These are phyloP conservation scores for Lithohypha guttulata DNA, from an alignment of 2,329 filamentous ascomycete species.

Conservation along the genomic window DNA sequence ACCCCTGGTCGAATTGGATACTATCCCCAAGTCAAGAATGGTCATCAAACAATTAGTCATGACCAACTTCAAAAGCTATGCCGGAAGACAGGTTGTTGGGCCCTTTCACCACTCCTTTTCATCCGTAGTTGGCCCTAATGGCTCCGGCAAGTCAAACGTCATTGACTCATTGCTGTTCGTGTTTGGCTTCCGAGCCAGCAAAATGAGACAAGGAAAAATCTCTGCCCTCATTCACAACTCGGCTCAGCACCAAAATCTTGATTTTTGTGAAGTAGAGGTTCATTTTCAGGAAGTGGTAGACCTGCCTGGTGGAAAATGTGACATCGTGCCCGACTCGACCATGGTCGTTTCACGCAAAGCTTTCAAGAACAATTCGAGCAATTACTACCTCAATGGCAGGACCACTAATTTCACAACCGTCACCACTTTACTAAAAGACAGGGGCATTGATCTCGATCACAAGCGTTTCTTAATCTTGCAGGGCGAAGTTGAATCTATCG, in stretches of 20 bases:
- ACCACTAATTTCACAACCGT: slow-evolving; percentile 88
- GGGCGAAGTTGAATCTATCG: slow-evolving; percentile 96
- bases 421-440: slow-evolving; percentile 72
- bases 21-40: slow-evolving; percentile 69
- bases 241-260: slow-evolving; percentile 70
- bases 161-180: slow-evolving; percentile 97
- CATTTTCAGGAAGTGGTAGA: slow-evolving; percentile 95
- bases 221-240: slow-evolving; percentile 97
- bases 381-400: slow-evolving; percentile 90
- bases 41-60: slow-evolving; percentile 88
- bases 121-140: slow-evolving; percentile 93
- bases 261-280: slow-evolving; percentile 89
- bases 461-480: slow-evolving; percentile 96
- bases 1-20: slow-evolving; percentile 58
- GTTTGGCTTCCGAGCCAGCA: slow-evolving; percentile 97
- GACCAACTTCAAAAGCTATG: slow-evolving; percentile 98
- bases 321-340: slow-evolving; percentile 71
- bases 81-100: slow-evolving; percentile 85
- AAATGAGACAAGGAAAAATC: slow-evolving; percentile 98
- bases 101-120: slow-evolving; percentile 97
- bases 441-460: slow-evolving; percentile 90
- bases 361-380: slow-evolving; percentile 97
- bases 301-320: slow-evolving; percentile 60
- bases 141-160: slow-evolving; percentile 96
- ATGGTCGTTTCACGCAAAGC: slow-evolving; percentile 82